These are phyloP conservation scores for Zasmidium citrigriseum DNA, from an alignment of 2,329 filamentous ascomycete species.

Conservation along the genomic window DNA sequence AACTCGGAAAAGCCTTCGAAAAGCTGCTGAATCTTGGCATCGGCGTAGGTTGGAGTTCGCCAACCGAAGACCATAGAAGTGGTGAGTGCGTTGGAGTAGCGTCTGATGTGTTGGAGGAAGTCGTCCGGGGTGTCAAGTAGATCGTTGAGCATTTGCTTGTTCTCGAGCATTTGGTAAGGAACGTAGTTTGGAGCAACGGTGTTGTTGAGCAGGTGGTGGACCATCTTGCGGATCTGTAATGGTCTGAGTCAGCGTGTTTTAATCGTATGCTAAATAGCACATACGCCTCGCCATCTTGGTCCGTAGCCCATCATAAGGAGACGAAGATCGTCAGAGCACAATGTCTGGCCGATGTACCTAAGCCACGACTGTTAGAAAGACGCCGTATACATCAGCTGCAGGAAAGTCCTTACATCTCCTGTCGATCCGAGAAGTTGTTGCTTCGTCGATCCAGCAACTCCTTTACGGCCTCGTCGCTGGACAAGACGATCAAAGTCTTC, in stretches of 20 bases:
- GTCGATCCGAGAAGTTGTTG: constrained; percentile 24
- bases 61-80: constrained; percentile 52
- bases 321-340: constrained; percentile 19
- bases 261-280: background rate
- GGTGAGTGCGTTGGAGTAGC: constrained; percentile 52
- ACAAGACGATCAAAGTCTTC: constrained; percentile 49
- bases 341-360: constrained; percentile 18
- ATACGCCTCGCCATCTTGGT: constrained; percentile 30
- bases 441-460: constrained; percentile 38
- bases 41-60: constrained; percentile 43
- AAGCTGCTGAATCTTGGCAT: constrained; percentile 46
- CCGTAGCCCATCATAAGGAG: constrained; percentile 27
- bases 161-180: constrained; percentile 58
- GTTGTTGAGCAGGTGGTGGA: constrained; percentile 52
- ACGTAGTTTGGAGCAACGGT: constrained; percentile 49
- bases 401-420: constrained; percentile 23
- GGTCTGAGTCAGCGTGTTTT: background rate
- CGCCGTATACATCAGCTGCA: too few relatives aligned
- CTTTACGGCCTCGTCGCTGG: constrained; percentile 48
- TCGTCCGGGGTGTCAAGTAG: constrained; percentile 47
- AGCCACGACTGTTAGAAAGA: background rate
- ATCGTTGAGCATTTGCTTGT: constrained; percentile 54
- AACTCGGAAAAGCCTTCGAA: constrained; percentile 48
- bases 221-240: constrained; percentile 38
- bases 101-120: constrained; percentile 48